These are phyloP conservation scores for Microbotryomycetes sp. DNA, from an alignment of 1,284 basidiomycete genomes.

Conservation along the genomic window DNA sequence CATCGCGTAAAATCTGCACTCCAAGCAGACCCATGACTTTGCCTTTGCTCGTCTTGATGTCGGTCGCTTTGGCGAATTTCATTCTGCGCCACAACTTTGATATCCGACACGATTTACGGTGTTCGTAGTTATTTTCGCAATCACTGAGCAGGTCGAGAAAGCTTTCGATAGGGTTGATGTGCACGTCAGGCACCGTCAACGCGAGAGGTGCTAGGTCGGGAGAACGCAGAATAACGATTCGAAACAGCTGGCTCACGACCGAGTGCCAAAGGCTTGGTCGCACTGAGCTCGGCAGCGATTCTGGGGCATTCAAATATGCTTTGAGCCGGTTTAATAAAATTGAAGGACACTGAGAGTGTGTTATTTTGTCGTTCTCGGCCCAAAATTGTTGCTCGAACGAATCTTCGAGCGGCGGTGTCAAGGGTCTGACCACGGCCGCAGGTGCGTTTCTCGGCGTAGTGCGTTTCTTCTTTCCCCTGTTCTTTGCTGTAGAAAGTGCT, in stretches of 20 bases:
- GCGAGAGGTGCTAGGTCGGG: slow-evolving; percentile 17
- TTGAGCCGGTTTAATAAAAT: background rate
- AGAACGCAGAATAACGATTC: slow-evolving; percentile 20
- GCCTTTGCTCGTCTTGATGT: background rate
- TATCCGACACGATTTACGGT: background rate
- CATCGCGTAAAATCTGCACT: slow-evolving; percentile 12
- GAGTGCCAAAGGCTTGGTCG: background rate
- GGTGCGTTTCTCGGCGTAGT: too few species aligned
- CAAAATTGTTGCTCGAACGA: background rate
- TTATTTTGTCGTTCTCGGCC: too few species aligned
- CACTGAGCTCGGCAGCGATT: slow-evolving; percentile 5
- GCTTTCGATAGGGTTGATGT: background rate
- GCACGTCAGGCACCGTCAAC: too few species aligned
- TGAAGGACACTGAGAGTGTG: background rate
- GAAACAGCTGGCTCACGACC: slow-evolving; percentile 11
- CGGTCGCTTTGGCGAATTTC: slow-evolving; percentile 15
- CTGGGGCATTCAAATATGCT: background rate
- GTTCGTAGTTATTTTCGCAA: background rate
- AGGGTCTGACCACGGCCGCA: background rate
- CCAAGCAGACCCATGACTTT: slow-evolving; percentile 13
- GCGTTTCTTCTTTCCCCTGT: too few species aligned
- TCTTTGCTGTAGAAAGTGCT: background rate
- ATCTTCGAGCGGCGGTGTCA: background rate
- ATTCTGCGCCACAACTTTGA: slow-evolving; percentile 17
- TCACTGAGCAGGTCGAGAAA: slow-evolving; percentile 20